Conservation (phyloP, 768 basidiomycete species). For the Tricholoma saponaceum region DNA sequence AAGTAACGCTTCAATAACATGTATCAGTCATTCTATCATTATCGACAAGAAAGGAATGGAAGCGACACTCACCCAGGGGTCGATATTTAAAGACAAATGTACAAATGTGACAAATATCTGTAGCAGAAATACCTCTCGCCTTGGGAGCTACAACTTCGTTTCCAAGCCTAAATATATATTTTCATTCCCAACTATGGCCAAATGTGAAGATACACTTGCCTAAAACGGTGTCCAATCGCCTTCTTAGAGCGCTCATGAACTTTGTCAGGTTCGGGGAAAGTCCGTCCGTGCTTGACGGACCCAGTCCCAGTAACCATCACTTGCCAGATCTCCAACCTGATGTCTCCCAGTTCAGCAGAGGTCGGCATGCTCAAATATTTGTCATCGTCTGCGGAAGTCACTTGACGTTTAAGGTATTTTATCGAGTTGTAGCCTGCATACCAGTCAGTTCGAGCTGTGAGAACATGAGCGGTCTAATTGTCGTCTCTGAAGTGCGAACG, state of each 20-base stretch:
- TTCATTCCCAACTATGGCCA: neutral
- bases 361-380: constrained; percentile 5
- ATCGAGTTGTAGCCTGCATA: neutral
- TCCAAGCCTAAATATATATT: neutral
- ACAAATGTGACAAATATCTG: neutral
- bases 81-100: constrained; percentile 12
- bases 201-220: neutral
- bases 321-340: constrained; percentile 8
- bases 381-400: constrained; percentile 15
- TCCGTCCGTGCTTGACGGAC: too few species aligned
- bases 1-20: neutral
- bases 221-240: neutral
- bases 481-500: constrained; percentile 3
- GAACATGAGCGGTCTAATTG: constrained; percentile 12
- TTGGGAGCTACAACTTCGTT: neutral
- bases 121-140: too few species aligned
- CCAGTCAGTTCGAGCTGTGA: constrained; percentile 18
- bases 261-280: neutral
- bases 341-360: constrained; percentile 9
- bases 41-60: neutral
- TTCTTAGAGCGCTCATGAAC: constrained; percentile 3
- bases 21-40: neutral
- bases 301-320: neutral
- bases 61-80: constrained; percentile 12
- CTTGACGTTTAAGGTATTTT: neutral